Evolutionary conservation across 1,284 basidiomycete genomes (phyloP).

Genomic region (Cystobasidiaceae sp.): DNA sequence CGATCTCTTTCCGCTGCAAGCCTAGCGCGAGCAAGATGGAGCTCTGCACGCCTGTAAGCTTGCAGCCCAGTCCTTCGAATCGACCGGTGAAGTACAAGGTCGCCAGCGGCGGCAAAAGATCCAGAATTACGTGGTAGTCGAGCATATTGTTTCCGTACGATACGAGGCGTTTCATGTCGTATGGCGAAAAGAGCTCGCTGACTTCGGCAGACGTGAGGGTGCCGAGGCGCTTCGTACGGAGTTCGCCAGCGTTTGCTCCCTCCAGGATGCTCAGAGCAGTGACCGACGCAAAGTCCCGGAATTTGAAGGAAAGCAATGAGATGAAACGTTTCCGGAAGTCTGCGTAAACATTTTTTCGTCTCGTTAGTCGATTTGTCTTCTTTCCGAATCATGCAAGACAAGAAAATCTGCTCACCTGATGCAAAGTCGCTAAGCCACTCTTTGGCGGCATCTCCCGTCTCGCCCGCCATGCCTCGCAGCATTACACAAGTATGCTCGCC

Average conservation of each 20-base stretch:
- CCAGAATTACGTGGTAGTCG: constrained; percentile 92
- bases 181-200: constrained; percentile 70
- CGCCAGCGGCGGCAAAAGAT: constrained; percentile 77
- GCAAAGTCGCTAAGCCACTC: constrained; percentile 88
- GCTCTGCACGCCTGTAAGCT: constrained; percentile 75
- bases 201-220: constrained; percentile 65
- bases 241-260: constrained; percentile 61
- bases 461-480: constrained; percentile 67
- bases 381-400: not conserved
- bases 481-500: constrained; percentile 96
- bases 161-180: constrained; percentile 92
- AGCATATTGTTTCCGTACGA: constrained; percentile 94
- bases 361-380: not conserved
- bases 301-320: constrained; percentile 83
- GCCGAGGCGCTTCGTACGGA: constrained; percentile 38
- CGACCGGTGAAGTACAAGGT: constrained; percentile 77
- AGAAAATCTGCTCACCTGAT: constrained; percentile 47
- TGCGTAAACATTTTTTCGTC: constrained; percentile 43
- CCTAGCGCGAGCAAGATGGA: constrained; percentile 79
- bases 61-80: constrained; percentile 56
- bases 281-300: constrained; percentile 84
- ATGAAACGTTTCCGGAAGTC: constrained; percentile 92
- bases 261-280: constrained; percentile 84
- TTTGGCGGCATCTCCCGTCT: constrained; percentile 49
- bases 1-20: constrained; percentile 82